Base-by-base conservation (phyloP, 2,329 filamentous ascomycete genomes). In the Claviceps maximensis region DNA sequence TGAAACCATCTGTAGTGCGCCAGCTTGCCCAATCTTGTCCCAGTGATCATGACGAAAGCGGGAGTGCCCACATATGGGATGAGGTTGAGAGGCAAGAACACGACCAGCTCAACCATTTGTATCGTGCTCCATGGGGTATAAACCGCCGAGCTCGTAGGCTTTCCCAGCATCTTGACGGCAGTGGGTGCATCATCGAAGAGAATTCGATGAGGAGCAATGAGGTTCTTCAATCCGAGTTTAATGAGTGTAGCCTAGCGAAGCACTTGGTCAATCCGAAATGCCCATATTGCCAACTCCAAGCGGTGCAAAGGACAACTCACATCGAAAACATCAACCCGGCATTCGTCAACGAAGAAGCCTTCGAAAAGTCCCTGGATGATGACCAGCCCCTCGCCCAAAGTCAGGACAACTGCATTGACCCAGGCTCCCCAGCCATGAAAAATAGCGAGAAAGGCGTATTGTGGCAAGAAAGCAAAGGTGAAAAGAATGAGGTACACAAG, bases 1-100 rank as follows among this genome's bases (percentile, higher is more conserved):
- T 89, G 80, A 65, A 90, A 96, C 75, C 93, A 96, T 54, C 93
- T 77, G 74, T 90, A 93, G 61, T 96, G 90, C 53, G 93, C 84
- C 29, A 97, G 79, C 33, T 91, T 93, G 0, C 93, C 91, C 5
- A 89, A 81, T 27, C 91, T 78, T 47, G 90, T 88, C 1, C 91
- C 93, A 0, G 90, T 96, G 58, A 95, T 77, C 53, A 95, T 69
- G 56, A 98, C 78, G 66, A 96, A 98, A 57, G 93, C 76, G 0
- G 88, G 87, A 0, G 86, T 86, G 17, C 91, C 91, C 15, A 89
- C 79, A 47, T 85, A 80, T 0, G 91, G 91, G 17, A 97, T 79
- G 23, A 98, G 80, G 65, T 95, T 97, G 55, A 98, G 77, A 1
- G 93, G 86, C 1, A 90, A 74, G 61, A 84, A 83, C 31, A 87